A percentile compares a stretch with the other conserved stretches of the same genome.
Conservation (phyloP, 2,329 filamentous ascomycete genomes). For the Ophiostoma sp. region DNA sequence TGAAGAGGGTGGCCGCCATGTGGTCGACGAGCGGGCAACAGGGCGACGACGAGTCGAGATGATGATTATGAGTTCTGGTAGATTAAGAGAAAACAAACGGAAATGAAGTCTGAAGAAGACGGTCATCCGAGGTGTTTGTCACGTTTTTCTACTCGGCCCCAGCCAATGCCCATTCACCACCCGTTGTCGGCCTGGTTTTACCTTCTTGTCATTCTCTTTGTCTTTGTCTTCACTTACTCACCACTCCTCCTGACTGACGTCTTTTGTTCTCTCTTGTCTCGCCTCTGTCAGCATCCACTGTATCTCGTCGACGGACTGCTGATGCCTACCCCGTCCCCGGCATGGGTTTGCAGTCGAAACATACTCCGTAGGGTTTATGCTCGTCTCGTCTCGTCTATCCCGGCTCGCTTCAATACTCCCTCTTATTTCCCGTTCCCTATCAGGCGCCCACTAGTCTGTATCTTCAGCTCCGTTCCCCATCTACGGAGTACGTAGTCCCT, state of each 20-base stretch:
- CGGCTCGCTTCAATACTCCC: conserved; percentile 8
- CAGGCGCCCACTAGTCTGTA: background rate
- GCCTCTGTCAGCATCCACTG: background rate
- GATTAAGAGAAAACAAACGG: too few relatives aligned
- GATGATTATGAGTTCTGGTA: too few relatives aligned
- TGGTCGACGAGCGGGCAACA: too few relatives aligned
- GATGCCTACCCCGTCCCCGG: background rate
- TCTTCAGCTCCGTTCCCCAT: conserved; percentile 3
- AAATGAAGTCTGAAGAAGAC: background rate
- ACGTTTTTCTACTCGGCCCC: background rate
- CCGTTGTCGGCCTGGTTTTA: background rate
- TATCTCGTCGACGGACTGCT: background rate
- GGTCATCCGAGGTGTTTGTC: background rate
- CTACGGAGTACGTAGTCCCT: too few relatives aligned
- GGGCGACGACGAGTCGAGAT: too few relatives aligned
- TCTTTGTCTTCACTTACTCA: background rate
- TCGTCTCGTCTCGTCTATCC: conserved; percentile 10
- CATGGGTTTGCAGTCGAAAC: conserved; percentile 2
- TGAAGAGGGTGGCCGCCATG: too few relatives aligned
- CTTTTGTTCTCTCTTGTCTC: background rate
- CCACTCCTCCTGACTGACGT: background rate
- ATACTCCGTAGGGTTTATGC: background rate
- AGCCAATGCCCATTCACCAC: background rate
- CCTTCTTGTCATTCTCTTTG: background rate
- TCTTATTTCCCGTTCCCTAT: background rate